Evolutionary conservation across 2,329 filamentous ascomycete genomes (phyloP), one percentile per base, ranked within the genome.

Genomic region (Pseudocercospora pini-densiflorae): DNA sequence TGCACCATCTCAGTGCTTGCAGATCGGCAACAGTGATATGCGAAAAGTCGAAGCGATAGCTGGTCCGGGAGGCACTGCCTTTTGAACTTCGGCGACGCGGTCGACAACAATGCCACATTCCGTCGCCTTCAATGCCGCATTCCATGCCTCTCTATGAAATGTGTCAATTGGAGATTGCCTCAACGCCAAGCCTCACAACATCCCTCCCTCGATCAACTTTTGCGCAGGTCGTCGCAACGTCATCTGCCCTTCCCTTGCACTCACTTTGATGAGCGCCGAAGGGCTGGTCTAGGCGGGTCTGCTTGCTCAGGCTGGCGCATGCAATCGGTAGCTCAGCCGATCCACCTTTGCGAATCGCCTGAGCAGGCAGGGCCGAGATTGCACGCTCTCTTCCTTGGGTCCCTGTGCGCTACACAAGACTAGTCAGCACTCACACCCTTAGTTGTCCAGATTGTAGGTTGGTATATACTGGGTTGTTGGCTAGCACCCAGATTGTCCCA

Each of bases 281-380:
- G 62, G 66, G 63, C 55, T 67, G 67, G 68, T 67, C 66, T 68
- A 59, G 61, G 64, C 67, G 66, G 61, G 59, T 61, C 64, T 59
- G 63, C 67, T 63, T 63, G 64, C 62, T 51, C 53, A 59, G n/a
- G 64, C 49, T 67, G 62, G 57, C 62, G 63, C 67, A 69, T 70
- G 68, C 73, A 76, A 75, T 74, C 72, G 71, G 70, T 61, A 67
- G 40, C 31, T 62, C 68, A 62, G 66, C 68, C 72, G 68, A 63
- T 67, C 70, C 74, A 76, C 74, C 73, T 71, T 71, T 66, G 55
- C 63, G 55, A 63, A 65, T 65, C 65, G 65, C 66, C 69, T 67
- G 70, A 70, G 71, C 72, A 73, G 68, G 63, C 65, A 72, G 64
- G 69, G 67, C 70, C 71, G 72, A 75, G 71, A 76, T 76, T 76